Conservation (phyloP, 805 yeast genomes). For the Wickerhamiella dianesei region DNA sequence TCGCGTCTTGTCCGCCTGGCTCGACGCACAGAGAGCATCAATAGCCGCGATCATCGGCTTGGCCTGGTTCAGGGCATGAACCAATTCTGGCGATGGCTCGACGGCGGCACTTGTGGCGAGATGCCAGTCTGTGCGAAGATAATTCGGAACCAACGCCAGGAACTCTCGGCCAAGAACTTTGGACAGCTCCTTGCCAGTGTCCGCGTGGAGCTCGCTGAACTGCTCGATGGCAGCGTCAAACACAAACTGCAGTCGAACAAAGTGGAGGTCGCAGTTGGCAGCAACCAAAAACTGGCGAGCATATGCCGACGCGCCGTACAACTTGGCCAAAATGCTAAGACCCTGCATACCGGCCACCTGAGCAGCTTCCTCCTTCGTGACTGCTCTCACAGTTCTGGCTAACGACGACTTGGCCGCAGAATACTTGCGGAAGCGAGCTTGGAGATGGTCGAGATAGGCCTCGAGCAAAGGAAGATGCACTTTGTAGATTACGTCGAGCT, state of each 20-base stretch:
- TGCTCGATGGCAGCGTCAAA: background rate
- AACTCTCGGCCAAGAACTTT: slow-evolving; percentile 5
- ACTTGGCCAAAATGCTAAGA: slow-evolving; percentile 26
- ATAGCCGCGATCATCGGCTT: slow-evolving; percentile 20
- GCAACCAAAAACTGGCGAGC: slow-evolving; percentile 28
- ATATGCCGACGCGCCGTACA: slow-evolving; percentile 28
- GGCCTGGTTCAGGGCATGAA: slow-evolving; percentile 3
- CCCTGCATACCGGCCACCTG: slow-evolving; percentile 14
- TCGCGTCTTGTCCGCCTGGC: slow-evolving; percentile 22
- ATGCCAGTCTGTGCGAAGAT: slow-evolving; percentile 19
- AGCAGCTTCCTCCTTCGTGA: slow-evolving; percentile 9
- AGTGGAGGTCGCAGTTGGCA: slow-evolving; percentile 31
- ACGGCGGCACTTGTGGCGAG: background rate
- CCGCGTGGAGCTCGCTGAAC: slow-evolving; percentile 7
- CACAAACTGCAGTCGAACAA: slow-evolving; percentile 3
- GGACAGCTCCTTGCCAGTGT: slow-evolving; percentile 6
- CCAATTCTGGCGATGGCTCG: slow-evolving; percentile 1
- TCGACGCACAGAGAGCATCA: slow-evolving; percentile 20
- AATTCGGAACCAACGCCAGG: slow-evolving; percentile 6
- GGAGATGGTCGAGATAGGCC: slow-evolving; percentile 33
- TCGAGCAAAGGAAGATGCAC: slow-evolving; percentile 48
- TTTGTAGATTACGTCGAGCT: slow-evolving; percentile 41
- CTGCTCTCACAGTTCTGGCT: slow-evolving; percentile 26
- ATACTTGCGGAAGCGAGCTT: slow-evolving; percentile 31
- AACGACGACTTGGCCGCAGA: slow-evolving; percentile 29